phyloP scores from a whole-genome alignment of 176 grass and related monocot genomes.

The Carex myosuroides region DNA sequence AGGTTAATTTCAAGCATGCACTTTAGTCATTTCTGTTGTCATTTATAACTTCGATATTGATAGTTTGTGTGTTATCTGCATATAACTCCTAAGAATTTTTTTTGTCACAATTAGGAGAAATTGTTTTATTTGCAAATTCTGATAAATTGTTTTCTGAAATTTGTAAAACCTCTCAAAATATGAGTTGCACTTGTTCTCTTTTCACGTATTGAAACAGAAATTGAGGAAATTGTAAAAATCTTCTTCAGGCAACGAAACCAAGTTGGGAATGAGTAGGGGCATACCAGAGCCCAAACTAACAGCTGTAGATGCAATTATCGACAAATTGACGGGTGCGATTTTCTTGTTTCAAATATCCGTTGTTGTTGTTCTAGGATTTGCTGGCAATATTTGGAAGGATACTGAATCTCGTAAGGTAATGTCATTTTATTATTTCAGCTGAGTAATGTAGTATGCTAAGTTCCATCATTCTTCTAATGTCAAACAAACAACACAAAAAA shows the following conservation, averaged over 20 bases:
- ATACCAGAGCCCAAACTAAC: slow-evolving; percentile 89
- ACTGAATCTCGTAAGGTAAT: slow-evolving; percentile 84
- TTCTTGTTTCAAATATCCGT: slow-evolving; percentile 97
- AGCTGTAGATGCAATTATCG: slow-evolving; percentile 95
- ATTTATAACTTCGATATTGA: neutral
- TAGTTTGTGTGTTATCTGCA: neutral
- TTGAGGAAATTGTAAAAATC: neutral
- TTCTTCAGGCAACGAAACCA: slow-evolving; percentile 85
- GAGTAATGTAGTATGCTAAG: neutral
- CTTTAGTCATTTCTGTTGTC: neutral
- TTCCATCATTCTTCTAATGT: neutral
- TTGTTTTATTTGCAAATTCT: neutral
- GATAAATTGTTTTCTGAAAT: neutral
- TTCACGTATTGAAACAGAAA: neutral
- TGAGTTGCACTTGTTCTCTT: neutral
- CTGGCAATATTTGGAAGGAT: slow-evolving; percentile 97
- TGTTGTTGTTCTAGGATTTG: slow-evolving; percentile 82
- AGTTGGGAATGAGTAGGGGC: slow-evolving; percentile 95
- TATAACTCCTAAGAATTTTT: neutral
- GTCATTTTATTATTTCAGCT: neutral
- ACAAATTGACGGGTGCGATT: slow-evolving; percentile 97
- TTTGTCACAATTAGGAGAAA: neutral
- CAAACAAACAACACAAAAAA: neutral
- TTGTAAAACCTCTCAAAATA: neutral
- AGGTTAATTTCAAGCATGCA: neutral